Evolutionary conservation across 176 grass and related monocot species (phyloP).

Genomic region (Oryza meridionalis): DNA sequence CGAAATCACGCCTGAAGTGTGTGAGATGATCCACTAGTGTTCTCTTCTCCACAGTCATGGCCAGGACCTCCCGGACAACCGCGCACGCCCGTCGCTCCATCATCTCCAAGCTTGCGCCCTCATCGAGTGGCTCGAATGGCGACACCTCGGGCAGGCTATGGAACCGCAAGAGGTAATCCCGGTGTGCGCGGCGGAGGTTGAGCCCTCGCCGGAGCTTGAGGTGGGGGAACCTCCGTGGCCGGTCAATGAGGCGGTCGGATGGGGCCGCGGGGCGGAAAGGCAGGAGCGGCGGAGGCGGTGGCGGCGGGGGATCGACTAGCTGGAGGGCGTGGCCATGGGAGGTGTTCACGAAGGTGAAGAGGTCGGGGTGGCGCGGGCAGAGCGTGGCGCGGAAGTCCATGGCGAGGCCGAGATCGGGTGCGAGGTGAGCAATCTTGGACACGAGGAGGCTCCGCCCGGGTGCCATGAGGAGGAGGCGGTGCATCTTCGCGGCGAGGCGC

Average conservation of each 20-base stretch:
- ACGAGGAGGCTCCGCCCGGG: conserved; percentile 43
- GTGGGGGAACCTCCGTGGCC: conserved; percentile 60
- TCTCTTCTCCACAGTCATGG: conserved; percentile 76
- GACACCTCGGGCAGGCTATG: conserved; percentile 59
- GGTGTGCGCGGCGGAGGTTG: conserved; percentile 62
- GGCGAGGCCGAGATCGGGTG: conserved; percentile 74
- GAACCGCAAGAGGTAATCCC: conserved; percentile 66
- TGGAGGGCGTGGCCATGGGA: conserved; percentile 58
- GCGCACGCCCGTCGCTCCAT: conserved; percentile 69
- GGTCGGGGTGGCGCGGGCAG: conserved; percentile 52
- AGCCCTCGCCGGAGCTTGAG: conserved; percentile 68
- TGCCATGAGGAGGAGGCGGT: conserved; percentile 62
- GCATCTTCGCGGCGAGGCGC: conserved; percentile 53
- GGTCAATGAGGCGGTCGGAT: conserved; percentile 56
- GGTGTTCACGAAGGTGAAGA: conserved; percentile 56
- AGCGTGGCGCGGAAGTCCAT: conserved; percentile 62
- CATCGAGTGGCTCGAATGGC: conserved; percentile 40
- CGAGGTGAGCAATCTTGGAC: conserved; percentile 67
- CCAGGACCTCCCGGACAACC: conserved; percentile 69
- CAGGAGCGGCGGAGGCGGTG: not conserved
- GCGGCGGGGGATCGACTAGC: conserved; percentile 42
- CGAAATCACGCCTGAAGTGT: conserved; percentile 70
- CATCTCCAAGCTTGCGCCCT: conserved; percentile 42
- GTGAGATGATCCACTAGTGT: conserved; percentile 76
- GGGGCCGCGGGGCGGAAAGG: conserved; percentile 9